Base-by-base conservation (phyloP, 164 flowering plant genomes). In the Magnolia changhungtana region DNA sequence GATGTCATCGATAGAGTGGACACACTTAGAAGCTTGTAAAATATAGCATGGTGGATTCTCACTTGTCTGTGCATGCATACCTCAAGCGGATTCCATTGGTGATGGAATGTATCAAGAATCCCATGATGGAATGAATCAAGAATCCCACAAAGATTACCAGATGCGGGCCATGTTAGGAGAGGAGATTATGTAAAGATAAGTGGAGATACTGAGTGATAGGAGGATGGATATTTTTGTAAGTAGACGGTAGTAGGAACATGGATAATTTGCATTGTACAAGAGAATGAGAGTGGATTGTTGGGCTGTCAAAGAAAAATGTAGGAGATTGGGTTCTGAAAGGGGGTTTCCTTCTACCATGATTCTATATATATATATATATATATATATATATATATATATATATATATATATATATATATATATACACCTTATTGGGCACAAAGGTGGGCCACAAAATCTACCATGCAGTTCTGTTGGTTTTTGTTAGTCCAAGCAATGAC, bases 1-100 rank as follows among this genome's bases (percentile, higher is more conserved):
- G 98, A 95, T 86, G 92, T 89, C 20, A 95, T 95, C 45, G 98
- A 95, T 78, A 84, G 97, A 73, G 98, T 95, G 77, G 98, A 93
- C 78, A 85, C 88, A 1, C 78, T 91, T 24, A 75, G 86, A 75
- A 82, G 83, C 73, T 50, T 52, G 50, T 75, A 49, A 75, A 27
- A 55, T 52, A 55, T 37, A 68, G 71, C 16, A 11, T 55, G 61
- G 18, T 29, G 31, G 11, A 68, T 51, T 18, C 1, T 37, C 19
- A 55, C 1, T 68, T 24, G 50, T 29, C 50, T 37, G 51, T 29
- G 19, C 50, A 31, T 68, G n/a, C 71, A 68, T n/a, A 11, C 8
- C 37, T 65, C 27, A 21, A 21, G 21, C 8, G 37, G 11, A 29
- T 65, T 23, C 71, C 21, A 18, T 7, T 31, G 8, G 71, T 19